phyloP scores from a whole-genome alignment of 371 early-diverging fungal genomes.

The Mortierella sp. region DNA sequence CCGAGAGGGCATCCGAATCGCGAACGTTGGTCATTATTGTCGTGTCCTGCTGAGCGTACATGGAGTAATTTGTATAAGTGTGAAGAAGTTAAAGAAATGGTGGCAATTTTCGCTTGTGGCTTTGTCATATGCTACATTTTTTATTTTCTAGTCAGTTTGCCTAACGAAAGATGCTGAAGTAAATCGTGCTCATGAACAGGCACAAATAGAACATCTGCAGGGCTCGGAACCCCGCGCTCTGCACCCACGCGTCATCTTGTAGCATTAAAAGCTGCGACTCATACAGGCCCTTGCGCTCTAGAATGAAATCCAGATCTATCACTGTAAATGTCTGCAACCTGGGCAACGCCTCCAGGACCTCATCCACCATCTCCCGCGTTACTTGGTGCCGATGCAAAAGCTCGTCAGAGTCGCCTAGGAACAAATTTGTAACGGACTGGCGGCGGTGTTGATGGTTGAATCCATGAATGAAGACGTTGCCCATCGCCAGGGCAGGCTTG shows the following conservation, averaged over 20 bases:
- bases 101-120: background rate
- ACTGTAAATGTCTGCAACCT: constrained; percentile 27
- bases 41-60: background rate
- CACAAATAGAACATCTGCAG: constrained; percentile 34
- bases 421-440: background rate
- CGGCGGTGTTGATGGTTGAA: background rate
- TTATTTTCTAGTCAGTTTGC: background rate
- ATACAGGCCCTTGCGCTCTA: constrained; percentile 34
- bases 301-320: constrained; percentile 41
- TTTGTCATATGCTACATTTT: background rate
- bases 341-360: constrained; percentile 17
- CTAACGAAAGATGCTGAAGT: constrained; percentile 31
- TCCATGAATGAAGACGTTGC: background rate
- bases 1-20: constrained; percentile 41
- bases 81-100: background rate
- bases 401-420: constrained; percentile 36
- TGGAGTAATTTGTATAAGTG: background rate
- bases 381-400: constrained; percentile 29
- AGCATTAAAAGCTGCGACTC: constrained; percentile 33
- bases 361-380: constrained; percentile 17
- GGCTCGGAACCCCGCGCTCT: constrained; percentile 37
- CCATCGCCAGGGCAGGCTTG: background rate
- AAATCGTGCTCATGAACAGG: constrained; percentile 37
- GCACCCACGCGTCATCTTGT: constrained; percentile 35
- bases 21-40: background rate